Base-by-base conservation (phyloP, 257 asterid species). In the Penstemon newberryi region DNA sequence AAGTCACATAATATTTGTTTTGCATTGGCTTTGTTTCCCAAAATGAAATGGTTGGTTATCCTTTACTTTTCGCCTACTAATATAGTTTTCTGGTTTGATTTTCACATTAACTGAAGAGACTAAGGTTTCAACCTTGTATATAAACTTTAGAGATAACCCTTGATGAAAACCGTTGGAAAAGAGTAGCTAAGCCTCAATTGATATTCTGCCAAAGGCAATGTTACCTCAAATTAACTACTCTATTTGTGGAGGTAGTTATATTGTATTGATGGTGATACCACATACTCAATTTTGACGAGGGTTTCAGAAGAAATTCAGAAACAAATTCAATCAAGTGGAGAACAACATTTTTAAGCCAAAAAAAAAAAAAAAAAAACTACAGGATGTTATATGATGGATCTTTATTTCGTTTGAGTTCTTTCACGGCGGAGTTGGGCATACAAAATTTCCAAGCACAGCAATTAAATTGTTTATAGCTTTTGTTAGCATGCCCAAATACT, bases 371-470 rank as follows among this genome's bases (percentile, higher is more conserved):
- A 5, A 15, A 9, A 25, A 45, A 47, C 25, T 63, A 25, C 33
- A 2, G 33, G 3, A 25, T 25, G 33, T 25, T 25, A 11, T 44
- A 12, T 44, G 9, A 44, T 19, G 19, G 47, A 45, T 37, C 47
- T 50, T 19, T 60, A 13, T 5, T 8, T 65, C 56, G 42, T 58
- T 41, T 43, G 68, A 38, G 58, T 15, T 7, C 49, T 69, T 45
- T 45, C 62, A 52, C 44, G 42, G 57, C 74, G 19, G 58, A 5
- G 56, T 69, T 61, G 42, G 69, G 53, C 41, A 49, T 40, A 62
- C 57, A 37, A n/a, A 42, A 67, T 49, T 50, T 6, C n/a, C 4
- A 8, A 33, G 25, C 59, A 1, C 5, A 63, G 8, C 43, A 45
- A 15, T 50, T 64, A 64, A 19, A 47, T 3, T 56, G 37, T n/a